Conservation (phyloP, 306 rosid genomes). For the Quercus robur region DNA sequence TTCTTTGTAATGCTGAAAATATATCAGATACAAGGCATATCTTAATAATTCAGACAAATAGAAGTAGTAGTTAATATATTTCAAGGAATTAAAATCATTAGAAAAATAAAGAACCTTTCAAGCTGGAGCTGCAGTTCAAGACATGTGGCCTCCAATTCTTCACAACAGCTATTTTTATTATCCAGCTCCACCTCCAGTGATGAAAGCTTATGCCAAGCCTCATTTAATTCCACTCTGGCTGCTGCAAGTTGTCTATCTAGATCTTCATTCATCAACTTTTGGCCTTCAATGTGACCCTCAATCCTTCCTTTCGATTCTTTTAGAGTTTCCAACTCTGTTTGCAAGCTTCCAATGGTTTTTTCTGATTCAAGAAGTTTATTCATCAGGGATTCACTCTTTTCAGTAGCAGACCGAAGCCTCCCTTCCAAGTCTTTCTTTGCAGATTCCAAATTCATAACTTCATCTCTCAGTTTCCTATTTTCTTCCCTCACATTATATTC, state of each 20-base stretch:
- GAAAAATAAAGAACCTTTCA: conserved; percentile 52
- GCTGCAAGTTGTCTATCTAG: conserved; percentile 39
- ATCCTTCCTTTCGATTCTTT: conserved; percentile 41
- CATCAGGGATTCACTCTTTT: conserved; percentile 38
- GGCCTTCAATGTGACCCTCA: conserved; percentile 42
- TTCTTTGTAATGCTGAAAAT: conserved; percentile 47
- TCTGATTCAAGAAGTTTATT: conserved; percentile 61
- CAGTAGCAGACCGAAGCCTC: conserved; percentile 41
- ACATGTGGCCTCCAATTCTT: conserved; percentile 69
- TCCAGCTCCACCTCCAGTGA: conserved; percentile 68
- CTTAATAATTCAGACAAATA: not conserved
- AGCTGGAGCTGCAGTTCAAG: conserved; percentile 80
- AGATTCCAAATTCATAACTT: conserved; percentile 30
- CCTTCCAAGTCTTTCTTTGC: conserved; percentile 43
- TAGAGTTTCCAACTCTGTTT: conserved; percentile 43
- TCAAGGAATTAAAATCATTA: conserved; percentile 10
- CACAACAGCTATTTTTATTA: conserved; percentile 52
- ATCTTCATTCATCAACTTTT: conserved; percentile 39
- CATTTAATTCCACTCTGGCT: conserved; percentile 46
- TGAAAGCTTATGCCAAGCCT: conserved; percentile 47
- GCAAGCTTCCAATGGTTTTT: conserved; percentile 44
- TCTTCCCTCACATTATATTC: conserved; percentile 35
- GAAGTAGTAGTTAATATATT: not conserved
- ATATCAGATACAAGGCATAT: conserved; percentile 12
- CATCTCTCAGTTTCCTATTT: conserved; percentile 28